phyloP scores from a whole-genome alignment of 257 asterid genomes.

The Penstemon barbatus region DNA sequence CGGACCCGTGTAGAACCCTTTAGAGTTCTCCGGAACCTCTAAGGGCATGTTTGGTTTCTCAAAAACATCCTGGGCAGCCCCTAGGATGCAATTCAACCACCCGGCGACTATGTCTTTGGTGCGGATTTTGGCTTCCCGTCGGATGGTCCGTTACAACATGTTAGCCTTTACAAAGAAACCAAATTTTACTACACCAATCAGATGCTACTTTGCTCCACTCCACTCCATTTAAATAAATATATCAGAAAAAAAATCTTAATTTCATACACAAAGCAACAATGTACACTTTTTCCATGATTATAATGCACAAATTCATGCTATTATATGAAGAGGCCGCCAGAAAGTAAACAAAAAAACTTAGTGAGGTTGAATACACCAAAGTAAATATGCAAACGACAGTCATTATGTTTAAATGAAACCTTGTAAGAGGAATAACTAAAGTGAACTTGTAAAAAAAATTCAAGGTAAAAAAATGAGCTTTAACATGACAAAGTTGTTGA shows the following conservation, averaged over 20 bases:
- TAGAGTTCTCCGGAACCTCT: too few species aligned
- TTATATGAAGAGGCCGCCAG: background rate
- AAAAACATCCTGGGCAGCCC: too few species aligned
- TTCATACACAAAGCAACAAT: background rate
- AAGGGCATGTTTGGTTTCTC: too few species aligned
- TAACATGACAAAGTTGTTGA: conserved; percentile 8
- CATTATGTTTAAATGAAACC: conserved; percentile 4
- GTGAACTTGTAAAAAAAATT: background rate
- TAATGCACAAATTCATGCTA: too few species aligned
- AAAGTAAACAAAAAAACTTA: background rate
- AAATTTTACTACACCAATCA: background rate
- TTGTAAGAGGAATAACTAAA: background rate
- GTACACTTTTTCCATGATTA: background rate
- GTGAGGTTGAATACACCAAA: background rate
- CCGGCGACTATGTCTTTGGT: too few species aligned
- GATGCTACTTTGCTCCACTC: background rate
- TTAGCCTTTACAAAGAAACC: conserved; percentile 3
- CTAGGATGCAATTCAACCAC: too few species aligned
- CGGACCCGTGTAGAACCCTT: too few species aligned
- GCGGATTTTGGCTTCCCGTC: too few species aligned
- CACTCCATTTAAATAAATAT: conserved; percentile 5
- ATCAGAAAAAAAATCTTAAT: background rate
- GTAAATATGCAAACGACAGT: conserved; percentile 7
- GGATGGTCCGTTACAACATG: background rate
- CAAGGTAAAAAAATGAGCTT: background rate